phyloP scores from a whole-genome alignment of 352 stramenopile genomes.

The Globisporangium emineosum region DNA sequence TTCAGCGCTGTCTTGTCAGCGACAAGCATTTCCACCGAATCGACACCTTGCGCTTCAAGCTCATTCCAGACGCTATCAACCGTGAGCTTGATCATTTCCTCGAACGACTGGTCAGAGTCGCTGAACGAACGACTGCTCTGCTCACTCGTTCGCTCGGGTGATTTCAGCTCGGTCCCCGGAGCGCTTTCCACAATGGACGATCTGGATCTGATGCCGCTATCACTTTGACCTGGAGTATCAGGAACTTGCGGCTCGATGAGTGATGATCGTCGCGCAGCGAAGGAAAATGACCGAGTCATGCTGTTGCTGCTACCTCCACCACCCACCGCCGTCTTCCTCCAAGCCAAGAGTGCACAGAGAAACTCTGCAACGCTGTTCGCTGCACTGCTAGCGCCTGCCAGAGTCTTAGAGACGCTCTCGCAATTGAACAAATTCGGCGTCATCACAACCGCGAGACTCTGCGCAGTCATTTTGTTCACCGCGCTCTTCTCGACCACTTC shows the following conservation, averaged over 20 bases:
- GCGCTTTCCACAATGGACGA: neutral
- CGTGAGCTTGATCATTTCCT: constrained; percentile 17
- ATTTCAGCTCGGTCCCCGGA: neutral
- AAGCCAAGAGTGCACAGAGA: constrained; percentile 37
- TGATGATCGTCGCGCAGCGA: neutral
- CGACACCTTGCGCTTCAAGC: constrained; percentile 24
- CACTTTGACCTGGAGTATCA: neutral
- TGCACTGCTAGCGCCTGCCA: constrained; percentile 17
- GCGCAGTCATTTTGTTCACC: constrained; percentile 49
- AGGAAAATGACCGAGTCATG: neutral
- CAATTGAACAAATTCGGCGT: constrained; percentile 53
- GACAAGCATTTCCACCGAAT: constrained; percentile 21
- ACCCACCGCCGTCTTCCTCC: constrained; percentile 17
- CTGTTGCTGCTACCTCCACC: neutral
- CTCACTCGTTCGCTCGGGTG: neutral
- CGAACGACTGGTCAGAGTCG: constrained; percentile 16
- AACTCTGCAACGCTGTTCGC: constrained; percentile 33
- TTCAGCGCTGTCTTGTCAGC: constrained; percentile 17
- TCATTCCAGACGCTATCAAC: constrained; percentile 29
- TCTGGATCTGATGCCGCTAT: neutral
- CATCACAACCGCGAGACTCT: constrained; percentile 52
- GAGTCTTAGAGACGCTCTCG: constrained; percentile 16
- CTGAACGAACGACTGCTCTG: neutral
- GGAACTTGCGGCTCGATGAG: neutral
- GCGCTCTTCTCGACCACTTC: constrained; percentile 36